Evolutionary conservation across 73 alveolate genomes (phyloP).

Genomic region (Blepharisma japonicum): DNA sequence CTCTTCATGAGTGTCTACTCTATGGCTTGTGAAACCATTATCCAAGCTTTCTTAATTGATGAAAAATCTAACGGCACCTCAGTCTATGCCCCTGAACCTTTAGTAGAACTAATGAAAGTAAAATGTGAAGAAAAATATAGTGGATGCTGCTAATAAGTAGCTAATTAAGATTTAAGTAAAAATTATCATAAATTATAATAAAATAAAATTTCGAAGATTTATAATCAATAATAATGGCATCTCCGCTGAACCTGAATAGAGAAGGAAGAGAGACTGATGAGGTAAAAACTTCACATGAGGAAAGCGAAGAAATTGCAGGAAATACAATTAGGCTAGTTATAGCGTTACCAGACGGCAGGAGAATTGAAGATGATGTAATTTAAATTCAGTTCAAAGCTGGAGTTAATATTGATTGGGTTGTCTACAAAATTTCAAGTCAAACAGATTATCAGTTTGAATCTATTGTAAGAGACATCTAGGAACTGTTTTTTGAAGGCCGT

Average conservation of each 20-base stretch:
- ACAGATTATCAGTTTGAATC: neutral
- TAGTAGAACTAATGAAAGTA: neutral
- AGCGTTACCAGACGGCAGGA: constrained; percentile 2
- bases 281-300: neutral
- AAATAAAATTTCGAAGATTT: too few species aligned
- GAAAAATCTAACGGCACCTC: constrained; percentile 27
- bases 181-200: too few species aligned
- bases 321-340: neutral
- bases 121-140: neutral
- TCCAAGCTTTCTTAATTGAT: constrained; percentile 83
- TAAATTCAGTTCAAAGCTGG: neutral
- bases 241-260: neutral
- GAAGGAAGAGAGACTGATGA: neutral
- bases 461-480: neutral
- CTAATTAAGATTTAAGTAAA: too few species aligned
- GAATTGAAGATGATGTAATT: neutral
- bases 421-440: neutral
- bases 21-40: constrained; percentile 87
- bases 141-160: too few species aligned
- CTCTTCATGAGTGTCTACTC: constrained; percentile 86
- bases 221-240: neutral
- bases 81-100: constrained; percentile 13
- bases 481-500: neutral
- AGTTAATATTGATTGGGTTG: neutral
- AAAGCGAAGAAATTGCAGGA: constrained; percentile 10